Evolutionary conservation across 148 eudicot species (phyloP).

Genomic region (Heliosperma pusillum): DNA sequence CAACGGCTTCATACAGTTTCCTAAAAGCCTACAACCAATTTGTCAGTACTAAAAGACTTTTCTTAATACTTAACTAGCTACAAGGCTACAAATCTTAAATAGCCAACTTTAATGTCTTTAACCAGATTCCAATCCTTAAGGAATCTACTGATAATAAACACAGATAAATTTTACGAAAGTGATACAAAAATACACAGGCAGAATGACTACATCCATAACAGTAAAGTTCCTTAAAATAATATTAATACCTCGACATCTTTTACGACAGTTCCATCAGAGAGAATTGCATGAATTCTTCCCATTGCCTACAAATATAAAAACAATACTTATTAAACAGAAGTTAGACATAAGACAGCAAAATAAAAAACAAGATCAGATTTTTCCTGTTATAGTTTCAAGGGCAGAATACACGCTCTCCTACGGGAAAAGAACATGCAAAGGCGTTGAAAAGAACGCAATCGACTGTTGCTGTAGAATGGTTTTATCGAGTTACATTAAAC

Average conservation of each 20-base stretch:
- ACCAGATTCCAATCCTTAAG: background rate
- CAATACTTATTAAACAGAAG: background rate
- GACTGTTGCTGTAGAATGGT: background rate
- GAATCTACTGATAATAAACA: background rate
- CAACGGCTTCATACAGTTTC: conserved; percentile 90
- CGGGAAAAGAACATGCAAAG: background rate
- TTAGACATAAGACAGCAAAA: background rate
- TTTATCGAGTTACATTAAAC: background rate
- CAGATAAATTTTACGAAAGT: background rate
- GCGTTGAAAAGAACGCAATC: background rate
- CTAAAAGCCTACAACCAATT: conserved; percentile 64
- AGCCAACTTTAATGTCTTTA: background rate
- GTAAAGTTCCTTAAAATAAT: background rate
- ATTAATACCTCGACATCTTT: conserved; percentile 86
- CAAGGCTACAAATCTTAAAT: background rate
- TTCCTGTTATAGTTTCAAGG: background rate
- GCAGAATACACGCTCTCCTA: background rate
- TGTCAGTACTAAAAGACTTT: background rate
- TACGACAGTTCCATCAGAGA: conserved; percentile 82
- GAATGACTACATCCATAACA: background rate
- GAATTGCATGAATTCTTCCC: conserved; percentile 95
- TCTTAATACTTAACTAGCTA: background rate
- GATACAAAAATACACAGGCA: background rate
- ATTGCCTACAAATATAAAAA: conserved; percentile 48
- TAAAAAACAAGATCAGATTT: background rate